Evolutionary conservation across 495 filamentous ascomycete genomes (phyloP), one percentile per base, ranked within the genome.

Genomic region (Talaromyces wortmannii): DNA sequence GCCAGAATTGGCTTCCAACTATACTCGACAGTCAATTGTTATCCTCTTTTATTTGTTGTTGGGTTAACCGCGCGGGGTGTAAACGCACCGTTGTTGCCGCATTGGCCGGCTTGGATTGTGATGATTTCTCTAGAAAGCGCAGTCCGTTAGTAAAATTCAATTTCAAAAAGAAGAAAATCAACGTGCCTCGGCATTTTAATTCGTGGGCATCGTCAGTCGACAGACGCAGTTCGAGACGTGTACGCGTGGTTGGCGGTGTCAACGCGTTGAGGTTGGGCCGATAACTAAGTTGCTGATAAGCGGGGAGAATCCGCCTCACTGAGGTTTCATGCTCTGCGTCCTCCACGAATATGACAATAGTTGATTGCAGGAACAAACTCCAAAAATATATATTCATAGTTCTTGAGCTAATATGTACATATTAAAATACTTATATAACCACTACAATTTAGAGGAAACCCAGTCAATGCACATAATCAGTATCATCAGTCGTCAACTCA

Each of bases 41-140:
- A 5, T 13, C 31, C 33, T 23, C 29, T 29, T 47, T 40, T 29
- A 10, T n/a, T 59, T 55, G 12, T 58, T 64, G 32, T 63, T 61
- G 42, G 57, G 60, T 57, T 42, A 54, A 16, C 17, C 45, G 51
- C 43, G 45, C 31, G 31, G 30, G 18, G 17, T 48, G 13, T 49
- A 47, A 18, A 85, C 88, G 76, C 67, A 96, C 91, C 91, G 78
- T 91, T 97, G 72, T 98, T 98, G 80, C 94, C 94, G 83, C 94
- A 98, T 72, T 98, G 94, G 80, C 94, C 94, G 52, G 95, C 92
- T 75, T 98, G 94, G 58, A 98, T 88, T 40, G 95, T 98, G 71
- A 98, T 98, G 67, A 98, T 97, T 82, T 98, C 94, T 74, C 94
- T 97, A 48, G 6, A 53, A 43, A 53, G 0, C 17, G 12, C 15